These are phyloP conservation scores for Pleurotus sapidus DNA, from an alignment of 768 basidiomycete genomes.

Conservation along the genomic window DNA sequence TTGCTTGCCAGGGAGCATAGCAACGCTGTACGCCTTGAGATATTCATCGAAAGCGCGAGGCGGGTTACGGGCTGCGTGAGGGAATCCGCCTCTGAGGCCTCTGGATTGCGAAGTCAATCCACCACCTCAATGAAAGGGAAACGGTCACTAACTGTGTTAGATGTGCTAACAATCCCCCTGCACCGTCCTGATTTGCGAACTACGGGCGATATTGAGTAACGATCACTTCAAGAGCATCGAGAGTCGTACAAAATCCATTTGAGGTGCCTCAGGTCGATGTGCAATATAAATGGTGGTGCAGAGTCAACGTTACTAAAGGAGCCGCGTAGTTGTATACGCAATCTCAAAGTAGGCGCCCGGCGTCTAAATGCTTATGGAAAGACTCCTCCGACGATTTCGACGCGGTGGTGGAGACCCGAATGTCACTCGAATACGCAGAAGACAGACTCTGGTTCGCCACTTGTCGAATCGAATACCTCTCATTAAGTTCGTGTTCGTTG, in stretches of 20 bases:
- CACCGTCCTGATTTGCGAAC: conserved; percentile 46
- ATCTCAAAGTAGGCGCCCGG: conserved; percentile 1
- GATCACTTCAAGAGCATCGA: neutral
- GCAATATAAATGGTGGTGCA: neutral
- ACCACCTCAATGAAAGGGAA: neutral
- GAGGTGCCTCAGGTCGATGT: neutral
- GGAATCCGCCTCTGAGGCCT: conserved; percentile 49
- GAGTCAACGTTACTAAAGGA: neutral
- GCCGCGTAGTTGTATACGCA: neutral
- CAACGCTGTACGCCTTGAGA: conserved; percentile 92
- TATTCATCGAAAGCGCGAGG: conserved; percentile 87
- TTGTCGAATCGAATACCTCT: conserved; percentile 31
- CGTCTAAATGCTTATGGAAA: conserved; percentile 1
- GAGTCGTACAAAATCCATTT: conserved; percentile 10
- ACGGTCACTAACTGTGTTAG: conserved; percentile 50
- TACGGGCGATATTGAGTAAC: conserved; percentile 13
- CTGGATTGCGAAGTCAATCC: conserved; percentile 26
- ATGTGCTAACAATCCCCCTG: conserved; percentile 63
- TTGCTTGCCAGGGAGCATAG: conserved; percentile 85
- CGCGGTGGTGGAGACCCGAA: conserved; percentile 22
- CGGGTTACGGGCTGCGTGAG: conserved; percentile 45
- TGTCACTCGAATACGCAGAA: conserved; percentile 42
- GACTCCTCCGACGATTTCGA: neutral
- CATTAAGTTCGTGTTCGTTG: conserved; percentile 30
- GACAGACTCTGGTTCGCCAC: conserved; percentile 30